Evolutionary conservation across 2,329 filamentous ascomycete genomes (phyloP).

Genomic region (Colletotrichum zoysiae): DNA sequence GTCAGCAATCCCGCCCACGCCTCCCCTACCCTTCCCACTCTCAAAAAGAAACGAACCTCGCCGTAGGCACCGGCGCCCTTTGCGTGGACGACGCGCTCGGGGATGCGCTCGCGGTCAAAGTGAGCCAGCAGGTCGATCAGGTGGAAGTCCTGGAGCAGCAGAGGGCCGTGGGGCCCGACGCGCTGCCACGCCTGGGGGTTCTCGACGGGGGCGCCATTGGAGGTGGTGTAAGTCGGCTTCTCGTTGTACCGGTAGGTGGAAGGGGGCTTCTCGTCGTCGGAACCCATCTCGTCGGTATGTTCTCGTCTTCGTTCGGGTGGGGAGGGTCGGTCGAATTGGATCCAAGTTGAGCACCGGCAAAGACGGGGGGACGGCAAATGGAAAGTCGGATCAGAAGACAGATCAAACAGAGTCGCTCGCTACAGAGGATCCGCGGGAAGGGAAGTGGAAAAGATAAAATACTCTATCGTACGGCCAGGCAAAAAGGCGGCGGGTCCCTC

Average conservation of each 20-base stretch:
- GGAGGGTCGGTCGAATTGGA: background rate
- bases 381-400: conserved; percentile 29
- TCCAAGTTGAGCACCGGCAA: conserved; percentile 13
- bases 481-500: conserved; percentile 32
- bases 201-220: conserved; percentile 69
- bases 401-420: conserved; percentile 20
- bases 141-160: conserved; percentile 75
- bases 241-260: conserved; percentile 68
- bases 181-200: conserved; percentile 64
- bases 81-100: conserved; percentile 68
- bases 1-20: background rate
- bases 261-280: conserved; percentile 57
- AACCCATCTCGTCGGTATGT: conserved; percentile 53
- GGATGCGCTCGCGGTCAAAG: conserved; percentile 65
- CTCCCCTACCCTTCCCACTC: too few species aligned
- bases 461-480: conserved; percentile 6
- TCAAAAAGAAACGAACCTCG: conserved; percentile 44
- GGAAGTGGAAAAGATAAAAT: conserved; percentile 32
- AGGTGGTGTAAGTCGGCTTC: conserved; percentile 69
- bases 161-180: conserved; percentile 67
- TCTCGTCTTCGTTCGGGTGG: conserved; percentile 20
- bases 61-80: conserved; percentile 70
- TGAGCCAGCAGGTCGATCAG: conserved; percentile 71
- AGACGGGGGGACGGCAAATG: conserved; percentile 16
- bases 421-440: conserved; percentile 17